phyloP scores from a whole-genome alignment of 1,284 basidiomycete genomes.

The Pterulicium gracile region DNA sequence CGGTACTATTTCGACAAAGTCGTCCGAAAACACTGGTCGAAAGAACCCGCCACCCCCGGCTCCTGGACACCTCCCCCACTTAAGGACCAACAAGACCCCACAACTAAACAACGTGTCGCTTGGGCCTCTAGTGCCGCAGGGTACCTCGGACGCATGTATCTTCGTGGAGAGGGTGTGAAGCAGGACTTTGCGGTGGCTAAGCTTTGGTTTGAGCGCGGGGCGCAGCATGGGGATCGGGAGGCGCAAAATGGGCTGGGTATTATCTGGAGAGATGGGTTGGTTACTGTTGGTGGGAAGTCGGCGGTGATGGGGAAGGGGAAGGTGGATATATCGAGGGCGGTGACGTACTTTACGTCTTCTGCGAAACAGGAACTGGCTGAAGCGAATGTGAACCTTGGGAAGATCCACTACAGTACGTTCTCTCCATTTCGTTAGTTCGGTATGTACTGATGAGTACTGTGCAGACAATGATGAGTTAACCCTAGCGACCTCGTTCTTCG shows the following conservation, averaged over 20 bases:
- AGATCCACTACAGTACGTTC: conserved; percentile 67
- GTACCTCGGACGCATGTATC: conserved; percentile 86
- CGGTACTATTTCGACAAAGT: conserved; percentile 75
- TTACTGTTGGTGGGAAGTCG: conserved; percentile 22
- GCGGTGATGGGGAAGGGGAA: conserved; percentile 26
- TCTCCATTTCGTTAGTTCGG: conserved; percentile 3
- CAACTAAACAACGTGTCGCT: conserved; percentile 51
- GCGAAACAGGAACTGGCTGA: conserved; percentile 82
- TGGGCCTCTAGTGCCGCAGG: conserved; percentile 36
- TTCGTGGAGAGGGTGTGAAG: conserved; percentile 88
- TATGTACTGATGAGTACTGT: conserved; percentile 3
- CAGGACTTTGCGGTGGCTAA: conserved; percentile 70
- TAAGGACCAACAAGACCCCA: conserved; percentile 43
- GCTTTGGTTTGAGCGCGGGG: conserved; percentile 91
- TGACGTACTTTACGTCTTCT: conserved; percentile 66
- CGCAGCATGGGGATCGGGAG: conserved; percentile 74
- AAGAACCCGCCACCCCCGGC: conserved; percentile 49
- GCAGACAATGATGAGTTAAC: conserved; percentile 54
- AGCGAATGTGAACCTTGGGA: conserved; percentile 85
- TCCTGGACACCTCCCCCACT: conserved; percentile 26
- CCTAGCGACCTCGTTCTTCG: conserved; percentile 63
- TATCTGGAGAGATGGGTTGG: conserved; percentile 82
- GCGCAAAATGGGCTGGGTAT: conserved; percentile 86
- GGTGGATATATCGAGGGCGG: conserved; percentile 57
- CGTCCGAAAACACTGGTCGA: conserved; percentile 75